Conservation (phyloP, 176 grass and related monocot species). For the Phoenix dactylifera region DNA sequence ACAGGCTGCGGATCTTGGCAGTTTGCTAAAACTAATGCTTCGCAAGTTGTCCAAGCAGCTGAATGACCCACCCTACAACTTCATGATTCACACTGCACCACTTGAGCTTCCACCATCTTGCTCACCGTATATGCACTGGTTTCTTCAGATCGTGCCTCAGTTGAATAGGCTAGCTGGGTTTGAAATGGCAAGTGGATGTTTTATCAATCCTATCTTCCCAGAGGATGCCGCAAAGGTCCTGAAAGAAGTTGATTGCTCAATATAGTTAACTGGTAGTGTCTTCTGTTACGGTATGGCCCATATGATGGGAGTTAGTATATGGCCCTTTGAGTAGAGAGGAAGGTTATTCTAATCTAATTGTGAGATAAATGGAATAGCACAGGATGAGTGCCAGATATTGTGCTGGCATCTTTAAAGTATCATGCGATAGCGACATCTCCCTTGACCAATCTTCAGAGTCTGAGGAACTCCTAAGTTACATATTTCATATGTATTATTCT, state of each 20-base stretch:
- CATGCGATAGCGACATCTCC: too few species aligned
- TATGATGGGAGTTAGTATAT: too few species aligned
- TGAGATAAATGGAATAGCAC: too few species aligned
- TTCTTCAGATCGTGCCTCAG: conserved; percentile 81
- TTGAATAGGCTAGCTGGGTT: conserved; percentile 65
- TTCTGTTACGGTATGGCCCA: too few species aligned
- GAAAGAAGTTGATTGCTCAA: conserved; percentile 52
- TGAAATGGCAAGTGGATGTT: conserved; percentile 86
- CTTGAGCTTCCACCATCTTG: conserved; percentile 34
- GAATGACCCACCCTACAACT: conserved; percentile 78
- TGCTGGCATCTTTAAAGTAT: too few species aligned
- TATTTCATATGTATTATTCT: too few species aligned
- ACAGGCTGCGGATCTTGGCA: conserved; percentile 74
- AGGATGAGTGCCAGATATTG: too few species aligned
- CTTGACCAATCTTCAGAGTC: too few species aligned
- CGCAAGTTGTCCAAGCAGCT: conserved; percentile 82
- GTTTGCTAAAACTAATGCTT: conserved; percentile 61
- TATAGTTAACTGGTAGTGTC: conserved; percentile 8
- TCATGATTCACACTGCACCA: conserved; percentile 69
- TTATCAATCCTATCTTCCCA: conserved; percentile 92
- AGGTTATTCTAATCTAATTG: too few species aligned
- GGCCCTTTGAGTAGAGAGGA: too few species aligned
- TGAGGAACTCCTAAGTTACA: too few species aligned
- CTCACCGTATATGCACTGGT: conserved; percentile 68
- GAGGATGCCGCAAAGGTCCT: conserved; percentile 88